These are phyloP conservation scores for Avena sativa DNA, from an alignment of 176 grass and related monocot species.

Conservation along the genomic window DNA sequence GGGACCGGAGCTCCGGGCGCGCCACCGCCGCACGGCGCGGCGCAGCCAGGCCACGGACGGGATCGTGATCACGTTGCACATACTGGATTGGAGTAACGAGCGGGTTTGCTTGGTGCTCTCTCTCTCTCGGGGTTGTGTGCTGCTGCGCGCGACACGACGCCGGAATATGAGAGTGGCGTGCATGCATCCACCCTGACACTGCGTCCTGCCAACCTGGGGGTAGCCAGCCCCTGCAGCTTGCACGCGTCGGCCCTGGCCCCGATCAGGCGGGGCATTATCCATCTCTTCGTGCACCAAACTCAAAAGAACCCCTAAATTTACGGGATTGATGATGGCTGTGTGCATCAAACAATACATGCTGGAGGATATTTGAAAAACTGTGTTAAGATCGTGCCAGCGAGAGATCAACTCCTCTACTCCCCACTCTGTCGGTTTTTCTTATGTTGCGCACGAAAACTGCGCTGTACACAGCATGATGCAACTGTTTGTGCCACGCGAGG, in stretches of 20 bases:
- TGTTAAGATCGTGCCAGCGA: no score
- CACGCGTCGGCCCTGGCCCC: not conserved
- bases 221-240: no score
- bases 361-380: no score
- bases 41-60: slow-evolving; percentile 45
- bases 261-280: not conserved
- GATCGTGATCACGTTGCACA: slow-evolving; percentile 51
- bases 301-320: not conserved
- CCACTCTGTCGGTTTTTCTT: no score
- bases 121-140: not conserved
- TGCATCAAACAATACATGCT: no score
- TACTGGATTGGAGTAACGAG: not conserved
- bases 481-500: no score
- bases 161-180: not conserved
- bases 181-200: no score
- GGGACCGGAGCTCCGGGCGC: not conserved
- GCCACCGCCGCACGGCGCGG: slow-evolving; percentile 42
- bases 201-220: no score
- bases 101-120: not conserved
- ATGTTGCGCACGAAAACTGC: no score
- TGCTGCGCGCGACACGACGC: not conserved
- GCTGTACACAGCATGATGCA: no score
- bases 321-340: no score
- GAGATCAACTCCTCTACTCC: no score
- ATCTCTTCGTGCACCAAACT: not conserved